Conservation (phyloP, 148 eudicot species). For the Cornus suecica region DNA sequence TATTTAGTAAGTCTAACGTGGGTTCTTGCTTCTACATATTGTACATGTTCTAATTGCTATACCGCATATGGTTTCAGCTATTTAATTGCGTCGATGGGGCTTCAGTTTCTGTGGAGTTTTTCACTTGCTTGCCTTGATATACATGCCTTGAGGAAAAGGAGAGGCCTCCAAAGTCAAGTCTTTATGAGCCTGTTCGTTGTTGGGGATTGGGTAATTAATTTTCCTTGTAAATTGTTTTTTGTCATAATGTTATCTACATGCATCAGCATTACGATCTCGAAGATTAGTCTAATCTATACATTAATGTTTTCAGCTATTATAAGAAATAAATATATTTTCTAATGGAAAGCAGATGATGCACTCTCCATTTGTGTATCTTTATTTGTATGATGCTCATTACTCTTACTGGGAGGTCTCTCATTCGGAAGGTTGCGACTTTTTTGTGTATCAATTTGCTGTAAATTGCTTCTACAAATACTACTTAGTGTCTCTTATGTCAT, state of each 20-base stretch:
- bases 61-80: conserved; percentile 49
- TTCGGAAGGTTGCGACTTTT: background rate
- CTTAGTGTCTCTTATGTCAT: too few relatives aligned
- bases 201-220: conserved; percentile 77
- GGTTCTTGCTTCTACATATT: background rate
- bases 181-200: conserved; percentile 74
- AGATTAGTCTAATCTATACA: background rate
- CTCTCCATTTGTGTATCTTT: background rate
- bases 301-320: background rate
- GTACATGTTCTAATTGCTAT: background rate
- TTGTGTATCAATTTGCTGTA: background rate
- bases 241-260: background rate
- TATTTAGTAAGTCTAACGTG: background rate
- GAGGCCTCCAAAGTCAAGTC: conserved; percentile 64
- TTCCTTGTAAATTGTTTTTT: background rate
- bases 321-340: background rate
- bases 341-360: background rate
- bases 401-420: background rate
- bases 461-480: too few relatives aligned
- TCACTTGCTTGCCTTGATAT: conserved; percentile 84
- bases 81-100: conserved; percentile 93
- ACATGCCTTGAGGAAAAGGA: conserved; percentile 72
- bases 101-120: conserved; percentile 90
- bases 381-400: background rate
- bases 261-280: background rate